Conservation (phyloP, 768 basidiomycete genomes). For the Mycena sanguinolenta region DNA sequence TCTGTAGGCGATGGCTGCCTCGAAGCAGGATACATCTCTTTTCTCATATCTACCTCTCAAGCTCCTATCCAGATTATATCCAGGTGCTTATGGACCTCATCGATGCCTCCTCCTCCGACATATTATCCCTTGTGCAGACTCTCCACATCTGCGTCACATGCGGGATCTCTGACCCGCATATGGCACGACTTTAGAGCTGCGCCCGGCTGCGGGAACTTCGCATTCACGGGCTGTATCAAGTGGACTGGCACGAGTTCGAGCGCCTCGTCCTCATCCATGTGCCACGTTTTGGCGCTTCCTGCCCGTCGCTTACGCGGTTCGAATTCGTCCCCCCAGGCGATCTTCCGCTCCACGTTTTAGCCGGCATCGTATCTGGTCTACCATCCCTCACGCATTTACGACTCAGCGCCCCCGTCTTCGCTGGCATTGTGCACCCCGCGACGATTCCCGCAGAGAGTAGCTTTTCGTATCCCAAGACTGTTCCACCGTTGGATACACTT, state of each 20-base stretch:
- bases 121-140: not conserved
- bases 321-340: not conserved
- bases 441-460: not conserved
- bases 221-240: not conserved
- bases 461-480: not conserved
- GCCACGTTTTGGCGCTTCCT: not conserved
- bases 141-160: not conserved
- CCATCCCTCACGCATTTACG: slow-evolving; percentile 7
- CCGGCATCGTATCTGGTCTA: not conserved
- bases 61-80: slow-evolving; percentile 4
- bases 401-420: not conserved
- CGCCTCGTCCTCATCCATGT: not conserved
- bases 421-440: not conserved
- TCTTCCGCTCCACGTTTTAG: not conserved
- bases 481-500: not conserved
- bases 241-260: too few species aligned
- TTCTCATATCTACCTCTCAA: not conserved
- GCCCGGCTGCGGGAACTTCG: not conserved
- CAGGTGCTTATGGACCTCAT: slow-evolving; percentile 7
- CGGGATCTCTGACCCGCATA: not conserved
- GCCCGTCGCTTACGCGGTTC: not conserved
- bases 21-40: slow-evolving; percentile 7
- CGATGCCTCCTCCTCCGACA: not conserved
- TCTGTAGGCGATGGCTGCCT: slow-evolving; percentile 19
- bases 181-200: not conserved